Evolutionary conservation across 129 eudicot genomes (phyloP).

Genomic region (Flaveria trinervia): DNA sequence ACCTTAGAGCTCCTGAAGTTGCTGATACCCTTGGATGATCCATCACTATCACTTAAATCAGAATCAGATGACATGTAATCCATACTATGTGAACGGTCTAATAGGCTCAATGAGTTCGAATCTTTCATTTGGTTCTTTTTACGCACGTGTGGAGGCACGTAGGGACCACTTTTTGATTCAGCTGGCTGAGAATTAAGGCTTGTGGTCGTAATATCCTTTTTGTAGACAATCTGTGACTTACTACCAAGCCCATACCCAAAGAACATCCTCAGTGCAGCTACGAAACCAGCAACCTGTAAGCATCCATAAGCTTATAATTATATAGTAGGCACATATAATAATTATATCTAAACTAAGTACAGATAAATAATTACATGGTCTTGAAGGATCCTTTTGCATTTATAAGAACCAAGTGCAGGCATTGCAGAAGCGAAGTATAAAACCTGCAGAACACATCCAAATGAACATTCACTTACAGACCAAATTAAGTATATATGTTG

Average conservation of each 20-base stretch:
- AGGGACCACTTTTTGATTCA: slow-evolving; percentile 58
- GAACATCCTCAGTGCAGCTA: slow-evolving; percentile 75
- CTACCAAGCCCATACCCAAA: slow-evolving; percentile 67
- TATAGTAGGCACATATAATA: neutral
- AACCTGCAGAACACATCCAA: slow-evolving; percentile 53
- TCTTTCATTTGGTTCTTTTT: slow-evolving; percentile 43
- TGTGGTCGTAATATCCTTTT: slow-evolving; percentile 38
- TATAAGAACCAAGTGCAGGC: slow-evolving; percentile 77
- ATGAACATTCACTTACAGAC: slow-evolving; percentile 5
- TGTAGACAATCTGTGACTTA: slow-evolving; percentile 44
- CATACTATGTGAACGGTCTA: slow-evolving; percentile 25
- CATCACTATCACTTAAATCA: slow-evolving; percentile 85
- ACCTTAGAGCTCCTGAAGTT: slow-evolving; percentile 61
- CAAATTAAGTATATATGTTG: slow-evolving; percentile 1
- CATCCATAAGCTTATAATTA: slow-evolving; percentile 3
- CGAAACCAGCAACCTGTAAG: slow-evolving; percentile 80
- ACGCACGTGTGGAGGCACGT: slow-evolving; percentile 94
- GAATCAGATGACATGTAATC: slow-evolving; percentile 79
- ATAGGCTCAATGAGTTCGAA: slow-evolving; percentile 35
- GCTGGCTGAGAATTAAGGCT: slow-evolving; percentile 28
- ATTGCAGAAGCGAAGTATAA: slow-evolving; percentile 69
- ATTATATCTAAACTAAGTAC: neutral
- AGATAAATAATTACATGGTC: slow-evolving; percentile 58
- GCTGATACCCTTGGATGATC: slow-evolving; percentile 43
- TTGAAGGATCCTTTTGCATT: slow-evolving; percentile 76